Base-by-base conservation (phyloP, 768 basidiomycete species). In the Candolleomyces aberdarensis region DNA sequence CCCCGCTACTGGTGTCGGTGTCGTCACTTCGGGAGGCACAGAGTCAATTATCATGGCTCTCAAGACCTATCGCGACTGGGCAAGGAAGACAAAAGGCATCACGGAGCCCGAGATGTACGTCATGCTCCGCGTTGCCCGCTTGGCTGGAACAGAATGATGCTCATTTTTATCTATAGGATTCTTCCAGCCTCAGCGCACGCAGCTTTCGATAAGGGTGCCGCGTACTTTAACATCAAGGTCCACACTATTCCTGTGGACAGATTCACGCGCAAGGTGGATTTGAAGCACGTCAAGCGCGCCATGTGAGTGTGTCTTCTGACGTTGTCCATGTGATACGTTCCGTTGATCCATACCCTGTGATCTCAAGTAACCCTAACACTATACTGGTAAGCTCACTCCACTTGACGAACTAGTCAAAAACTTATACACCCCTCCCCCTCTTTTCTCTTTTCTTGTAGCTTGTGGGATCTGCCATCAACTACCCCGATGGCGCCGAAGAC, bases 41-140 rank as follows among this genome's bases (percentile, higher is more conserved):
- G 96, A 99, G 71, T 92, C 91, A 20, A 98, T 98, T 66, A 78
- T 99, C 53, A 95, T 98, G 94, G 87, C 94, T 2, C 82, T 94
- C 65, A 98, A 98, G 78, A 91, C 95, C 0, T 87, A 99, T 70
- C 84, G 94, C 14, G 95, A 98, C 64, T 97, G 96, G 92, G 96
- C 93, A 6, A 77, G 82, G 49, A 82, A 78, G 1, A 87, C 88
- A 44, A 96, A 94, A 71, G 93, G 94, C 8, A 92, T 98, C 66
- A 92, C 83, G 0, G 84, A 89, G 62, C 96, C 96, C 0, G 96
- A 99, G 72, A 95, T 98, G 96, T 94, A 63, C 39, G 86, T 74
- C 17, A 57, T 36, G 36, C 36, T 36, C 36, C 36, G 36, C 6
- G 36, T 8, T 36, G 36, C 11, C 11, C 11, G 36, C 8, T 5